Evolutionary conservation across 768 basidiomycete genomes (phyloP), one percentile per base, ranked within the genome.

Genomic region (Phylloporus sp.): DNA sequence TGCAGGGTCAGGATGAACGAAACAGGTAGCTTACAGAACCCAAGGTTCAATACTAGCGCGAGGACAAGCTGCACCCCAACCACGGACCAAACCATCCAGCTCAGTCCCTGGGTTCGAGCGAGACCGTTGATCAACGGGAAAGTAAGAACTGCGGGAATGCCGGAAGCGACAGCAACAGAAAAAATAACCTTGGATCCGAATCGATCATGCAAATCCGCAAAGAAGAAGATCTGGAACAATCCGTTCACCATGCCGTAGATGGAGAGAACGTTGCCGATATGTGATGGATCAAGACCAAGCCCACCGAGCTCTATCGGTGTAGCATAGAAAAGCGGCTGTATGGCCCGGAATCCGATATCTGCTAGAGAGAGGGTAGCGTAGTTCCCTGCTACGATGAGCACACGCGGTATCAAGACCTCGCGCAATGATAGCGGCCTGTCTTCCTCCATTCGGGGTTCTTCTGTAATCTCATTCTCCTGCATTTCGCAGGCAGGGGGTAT

Each of bases 111-210:
- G 20, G 26, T 23, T 18, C 56, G 58, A 14, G 74, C 72, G 13
- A 72, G 40, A 9, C 69, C 48, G 52, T 68, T 77, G 52, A 74
- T 73, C 15, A 74, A 39, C 1, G 78, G 80, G 56, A 79, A 76
- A 27, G 70, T 42, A 23, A 67, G 52, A 38, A 72, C 58, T 63
- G 71, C 50, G 0, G 71, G 71, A 23, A 71, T 58, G 42, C 70
- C 71, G 3, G 62, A 62, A 2, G 63, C 47, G 46, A 77, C 53
- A 9, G 71, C 70, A 21, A 51, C 36, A 35, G 71, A 61, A 43
- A 78, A 76, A 7, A 76, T 45, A 4, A 43, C 57, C 47, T 70
- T 70, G 11, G 68, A 68, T 3, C 79, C 79, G 17, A 73, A 51
- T 26, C 59, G 47, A 8, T 65, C 60, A 15, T 77, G 65, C 11